These are phyloP conservation scores for Aureobasidium sp. DNA, from an alignment of 2,329 filamentous ascomycete genomes.

Conservation along the genomic window DNA sequence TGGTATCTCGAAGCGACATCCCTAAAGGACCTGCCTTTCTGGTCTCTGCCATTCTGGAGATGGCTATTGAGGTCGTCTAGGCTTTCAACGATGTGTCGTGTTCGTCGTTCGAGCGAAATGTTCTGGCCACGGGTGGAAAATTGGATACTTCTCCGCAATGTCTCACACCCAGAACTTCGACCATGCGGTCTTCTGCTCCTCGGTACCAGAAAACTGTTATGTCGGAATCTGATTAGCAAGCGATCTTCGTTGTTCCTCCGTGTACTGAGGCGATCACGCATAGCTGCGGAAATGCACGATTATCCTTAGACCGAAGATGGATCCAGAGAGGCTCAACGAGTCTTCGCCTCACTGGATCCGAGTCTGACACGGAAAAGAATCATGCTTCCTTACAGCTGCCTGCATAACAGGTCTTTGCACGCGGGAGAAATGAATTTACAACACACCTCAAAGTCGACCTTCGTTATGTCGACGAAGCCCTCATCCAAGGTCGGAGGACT, in stretches of 20 bases:
- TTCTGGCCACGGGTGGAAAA: background rate
- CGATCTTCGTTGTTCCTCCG: background rate
- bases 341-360: background rate
- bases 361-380: background rate
- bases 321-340: background rate
- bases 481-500: slow-evolving; percentile 65
- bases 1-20: background rate
- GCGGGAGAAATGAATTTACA: background rate
- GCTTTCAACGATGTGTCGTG: background rate
- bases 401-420: background rate
- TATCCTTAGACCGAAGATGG: background rate
- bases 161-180: slow-evolving; percentile 61
- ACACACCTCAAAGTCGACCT: slow-evolving; percentile 63
- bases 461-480: slow-evolving; percentile 74
- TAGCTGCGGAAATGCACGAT: background rate
- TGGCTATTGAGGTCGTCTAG: background rate
- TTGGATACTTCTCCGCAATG: background rate
- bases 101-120: background rate
- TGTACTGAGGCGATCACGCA: background rate
- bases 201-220: slow-evolving; percentile 58
- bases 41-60: background rate
- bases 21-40: background rate
- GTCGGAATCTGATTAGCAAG: background rate
- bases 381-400: background rate
- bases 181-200: slow-evolving; percentile 66